Percentiles rank a stretch among this genome's conserved stretches.
Conservation (phyloP, 129 eudicot species). For the Cynara cardunculus region DNA sequence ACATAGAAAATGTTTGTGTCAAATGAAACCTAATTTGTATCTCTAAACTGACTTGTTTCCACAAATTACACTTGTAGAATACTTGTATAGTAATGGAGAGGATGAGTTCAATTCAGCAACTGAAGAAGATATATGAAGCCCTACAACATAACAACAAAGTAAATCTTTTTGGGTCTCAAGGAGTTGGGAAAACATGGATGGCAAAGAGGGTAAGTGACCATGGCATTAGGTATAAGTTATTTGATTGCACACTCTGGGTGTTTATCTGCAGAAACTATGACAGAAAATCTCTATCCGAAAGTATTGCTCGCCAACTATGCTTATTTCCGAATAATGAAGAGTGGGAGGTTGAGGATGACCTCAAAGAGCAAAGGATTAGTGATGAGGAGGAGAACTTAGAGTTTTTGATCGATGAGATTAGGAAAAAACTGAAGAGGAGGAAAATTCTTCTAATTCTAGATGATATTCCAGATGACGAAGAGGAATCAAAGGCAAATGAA, state of each 20-base stretch:
- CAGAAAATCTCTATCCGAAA: constrained; percentile 2
- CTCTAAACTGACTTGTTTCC: neutral
- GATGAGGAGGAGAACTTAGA: neutral
- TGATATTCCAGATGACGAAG: neutral
- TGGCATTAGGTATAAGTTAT: neutral
- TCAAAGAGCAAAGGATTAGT: neutral
- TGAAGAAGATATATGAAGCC: neutral
- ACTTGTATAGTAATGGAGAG: neutral
- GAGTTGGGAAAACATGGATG: constrained; percentile 39
- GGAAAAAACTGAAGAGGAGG: neutral
- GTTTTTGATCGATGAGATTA: neutral
- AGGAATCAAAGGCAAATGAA: neutral
- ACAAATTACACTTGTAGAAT: neutral
- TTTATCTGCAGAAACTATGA: neutral
- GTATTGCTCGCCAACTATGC: constrained; percentile 32
- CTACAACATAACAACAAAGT: neutral
- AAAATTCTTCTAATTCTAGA: constrained; percentile 30
- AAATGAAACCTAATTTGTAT: neutral
- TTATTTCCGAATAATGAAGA: constrained; percentile 4
- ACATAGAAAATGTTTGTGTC: too few species aligned
- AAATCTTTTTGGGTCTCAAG: neutral
- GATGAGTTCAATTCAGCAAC: neutral
- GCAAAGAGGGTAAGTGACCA: constrained; percentile 9
- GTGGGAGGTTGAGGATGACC: constrained; percentile 17
- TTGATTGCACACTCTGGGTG: constrained; percentile 24